phyloP scores from a whole-genome alignment of 805 yeast genomes.

The Ogataea ganodermae region DNA sequence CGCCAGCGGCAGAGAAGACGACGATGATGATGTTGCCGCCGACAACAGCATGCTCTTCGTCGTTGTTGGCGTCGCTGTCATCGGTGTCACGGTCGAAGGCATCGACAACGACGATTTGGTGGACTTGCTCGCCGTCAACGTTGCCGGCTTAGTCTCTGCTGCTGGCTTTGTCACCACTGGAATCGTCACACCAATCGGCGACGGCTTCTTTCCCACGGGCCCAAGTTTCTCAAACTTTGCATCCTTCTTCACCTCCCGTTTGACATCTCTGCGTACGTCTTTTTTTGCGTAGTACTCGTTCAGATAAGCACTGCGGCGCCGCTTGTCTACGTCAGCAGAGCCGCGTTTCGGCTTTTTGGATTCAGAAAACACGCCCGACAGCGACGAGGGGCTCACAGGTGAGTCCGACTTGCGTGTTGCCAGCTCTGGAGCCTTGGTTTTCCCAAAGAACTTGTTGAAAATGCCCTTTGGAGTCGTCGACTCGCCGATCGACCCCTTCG shows the following conservation, averaged over 20 bases:
- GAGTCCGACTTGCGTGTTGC: constrained; percentile 22
- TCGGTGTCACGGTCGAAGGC: too few species aligned
- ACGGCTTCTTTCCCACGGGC: constrained; percentile 37
- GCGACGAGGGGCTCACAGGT: constrained; percentile 32
- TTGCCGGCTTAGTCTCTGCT: background rate
- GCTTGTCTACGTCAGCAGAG: constrained; percentile 19
- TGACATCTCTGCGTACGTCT: constrained; percentile 7
- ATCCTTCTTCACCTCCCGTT: constrained; percentile 12
- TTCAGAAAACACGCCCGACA: constrained; percentile 15
- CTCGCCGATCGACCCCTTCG: constrained; percentile 33
- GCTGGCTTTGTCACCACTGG: constrained; percentile 35
- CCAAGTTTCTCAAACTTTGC: constrained; percentile 35
- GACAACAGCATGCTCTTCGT: background rate
- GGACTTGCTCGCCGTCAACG: background rate
- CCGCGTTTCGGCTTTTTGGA: constrained; percentile 12
- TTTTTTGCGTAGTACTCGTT: constrained; percentile 20
- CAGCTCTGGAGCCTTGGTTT: constrained; percentile 21
- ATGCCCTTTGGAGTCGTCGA: constrained; percentile 32
- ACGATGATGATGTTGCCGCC: background rate
- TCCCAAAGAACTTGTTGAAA: constrained; percentile 35
- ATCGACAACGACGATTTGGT: background rate
- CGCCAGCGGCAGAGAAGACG: background rate
- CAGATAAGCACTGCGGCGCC: constrained; percentile 18
- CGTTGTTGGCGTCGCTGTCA: background rate
- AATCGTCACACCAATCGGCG: constrained; percentile 37